phyloP scores from a whole-genome alignment of 495 filamentous ascomycete species.

The Penicillium cinerascens region DNA sequence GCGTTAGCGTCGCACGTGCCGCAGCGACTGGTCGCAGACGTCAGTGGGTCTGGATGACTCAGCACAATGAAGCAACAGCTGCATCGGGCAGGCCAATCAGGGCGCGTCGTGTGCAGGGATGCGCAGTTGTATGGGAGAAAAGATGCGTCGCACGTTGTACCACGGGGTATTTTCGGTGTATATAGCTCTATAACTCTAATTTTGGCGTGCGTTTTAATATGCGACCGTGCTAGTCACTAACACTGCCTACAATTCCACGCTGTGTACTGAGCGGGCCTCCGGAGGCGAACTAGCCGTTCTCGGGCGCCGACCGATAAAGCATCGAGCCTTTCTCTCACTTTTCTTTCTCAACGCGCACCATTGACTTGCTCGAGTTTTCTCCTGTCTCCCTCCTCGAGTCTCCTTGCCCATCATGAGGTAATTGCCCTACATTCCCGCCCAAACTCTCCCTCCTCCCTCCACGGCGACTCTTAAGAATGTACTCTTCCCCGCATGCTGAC shows the following conservation, averaged over 20 bases:
- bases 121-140: not conserved
- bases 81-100: not conserved
- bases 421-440: not conserved
- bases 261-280: not conserved
- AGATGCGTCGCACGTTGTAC: not conserved
- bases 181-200: not conserved
- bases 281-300: constrained; percentile 12
- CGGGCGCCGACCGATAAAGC: constrained; percentile 14
- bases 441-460: not conserved
- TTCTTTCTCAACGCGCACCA: constrained; percentile 17
- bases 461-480: not conserved
- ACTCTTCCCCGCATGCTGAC: constrained; percentile 15
- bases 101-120: not conserved
- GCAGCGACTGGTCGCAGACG: constrained; percentile 4
- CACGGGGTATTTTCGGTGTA: not conserved
- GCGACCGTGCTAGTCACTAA: not conserved
- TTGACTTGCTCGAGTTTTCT: constrained; percentile 5
- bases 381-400: not conserved
- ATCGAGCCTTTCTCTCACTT: constrained; percentile 1
- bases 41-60: constrained; percentile 8
- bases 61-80: not conserved
- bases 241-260: not conserved
- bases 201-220: not conserved
- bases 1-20: constrained; percentile 4
- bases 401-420: constrained; percentile 26